Evolutionary conservation across 1,284 basidiomycete species (phyloP), one percentile per base, ranked within the genome.

Genomic region (Cystobasidium slooffiae): DNA sequence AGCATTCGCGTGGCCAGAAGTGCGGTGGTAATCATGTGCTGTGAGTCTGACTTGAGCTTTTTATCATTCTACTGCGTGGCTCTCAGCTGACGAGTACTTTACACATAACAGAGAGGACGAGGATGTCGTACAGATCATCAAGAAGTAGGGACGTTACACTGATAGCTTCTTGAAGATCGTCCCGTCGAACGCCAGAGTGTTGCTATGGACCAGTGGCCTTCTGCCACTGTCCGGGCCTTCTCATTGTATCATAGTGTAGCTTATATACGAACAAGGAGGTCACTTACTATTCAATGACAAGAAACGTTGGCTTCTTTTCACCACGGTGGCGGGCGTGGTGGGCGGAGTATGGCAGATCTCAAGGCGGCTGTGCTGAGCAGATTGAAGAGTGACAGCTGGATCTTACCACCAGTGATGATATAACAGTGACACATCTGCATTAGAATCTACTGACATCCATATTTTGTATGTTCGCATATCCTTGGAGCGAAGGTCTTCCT

Each of bases 1-100:
- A 98, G 84, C 97, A 99, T 82, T 86, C 94, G 14, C 86, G 95
- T 78, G 97, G 97, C 1, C 97, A 99, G 84, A 95, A 97, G 82
- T 94, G 97, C 41, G 96, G 97, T 8, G 79, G 94, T 69, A 93
- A 95, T 76, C 78, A 78, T 68, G 68, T 76, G 10, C 68, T 81
- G 47, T 76, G 76, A 39, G 78, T 63, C 16, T 55, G 3, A 3
- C n/a, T 12, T 22, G 3, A 18, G 53, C 14, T 16, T 1, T 2
- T 49, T 6, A 1, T 49, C 46, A 12, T 49, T 10, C 14, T 18
- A 10, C 22, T 20, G n/a, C 53, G 10, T 12, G 22, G 53, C 53
- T 18, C 22, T 16, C 10, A 24, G 22, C 53, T 55, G 53, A 55
- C 12, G 10, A 61, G 3, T 6, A 6, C 10, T n/a, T n/a, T 16